Evolutionary conservation across 768 basidiomycete species (phyloP), one percentile per base, ranked within the genome.

Genomic region (Russula emetica): DNA sequence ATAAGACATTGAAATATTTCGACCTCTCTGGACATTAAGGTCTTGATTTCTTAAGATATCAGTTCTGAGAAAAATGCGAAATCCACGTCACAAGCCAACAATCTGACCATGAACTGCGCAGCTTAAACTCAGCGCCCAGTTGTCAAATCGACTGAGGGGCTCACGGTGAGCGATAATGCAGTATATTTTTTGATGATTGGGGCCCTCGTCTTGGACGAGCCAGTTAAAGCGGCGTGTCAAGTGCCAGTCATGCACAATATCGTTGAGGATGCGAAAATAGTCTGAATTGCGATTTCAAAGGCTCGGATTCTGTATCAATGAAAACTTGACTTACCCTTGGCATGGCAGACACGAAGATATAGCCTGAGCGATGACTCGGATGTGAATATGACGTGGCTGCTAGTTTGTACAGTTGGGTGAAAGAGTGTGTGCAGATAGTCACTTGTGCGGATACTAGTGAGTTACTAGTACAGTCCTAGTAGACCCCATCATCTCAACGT

Each of bases 211-310:
- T 10, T 0, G 1, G 36, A 32, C 0, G 0, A 0, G 0, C 62
- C 62, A 63, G 2, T 51, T 54, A 14, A 63, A 6, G 1, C 7
- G n/a, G 9, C 0, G 32, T 13, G 51, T 38, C 1, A 63, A 44
- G 14, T 63, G 5, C 62, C 62, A 34, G 18, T 44, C 20, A 26
- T 63, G 32, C 10, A 63, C 51, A n/a, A 13, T 36, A 44, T 58
- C 47, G n/a, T 63, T 63, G 42, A 64, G 59, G 40, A 61, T 49
- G 24, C 63, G 63, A 0, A 61, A 26, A 20, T 32, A 32, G 49
- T 64, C 63, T 28, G 44, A 14, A 30, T 42, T 18, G 24, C 24
- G 4, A 0, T 40, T 16, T 60, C 54, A 56, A 6, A 14, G 0
- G 11, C 34, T 38, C 20, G 1, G 16, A 22, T 13, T 32, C 20